These are phyloP conservation scores for Pinus tabuliformis DNA, from an alignment of 75 land plant genomes.

Conservation along the genomic window DNA sequence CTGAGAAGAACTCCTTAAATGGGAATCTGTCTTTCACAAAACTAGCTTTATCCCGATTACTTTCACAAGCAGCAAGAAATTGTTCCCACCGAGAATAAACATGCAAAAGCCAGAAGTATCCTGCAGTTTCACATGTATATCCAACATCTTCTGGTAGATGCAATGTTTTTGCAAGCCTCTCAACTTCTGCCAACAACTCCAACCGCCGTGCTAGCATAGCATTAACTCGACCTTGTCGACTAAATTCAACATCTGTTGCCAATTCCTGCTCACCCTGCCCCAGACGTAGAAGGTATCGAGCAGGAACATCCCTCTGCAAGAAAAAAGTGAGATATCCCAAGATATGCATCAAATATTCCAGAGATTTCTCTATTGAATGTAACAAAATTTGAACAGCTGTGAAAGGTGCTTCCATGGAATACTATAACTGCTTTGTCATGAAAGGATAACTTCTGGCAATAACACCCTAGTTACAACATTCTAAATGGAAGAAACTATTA, in stretches of 20 bases:
- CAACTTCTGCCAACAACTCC: conserved; percentile 90
- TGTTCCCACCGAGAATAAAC: conserved; percentile 97
- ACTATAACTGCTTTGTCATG: not conserved
- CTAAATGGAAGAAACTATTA: too few species aligned
- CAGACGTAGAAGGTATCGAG: conserved; percentile 90
- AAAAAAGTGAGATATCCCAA: not conserved
- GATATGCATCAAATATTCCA: not conserved
- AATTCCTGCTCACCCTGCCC: conserved; percentile 99
- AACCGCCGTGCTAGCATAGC: conserved; percentile 97
- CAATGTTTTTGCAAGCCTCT: conserved; percentile 86
- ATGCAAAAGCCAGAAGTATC: conserved; percentile 97
- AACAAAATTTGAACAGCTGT: not conserved
- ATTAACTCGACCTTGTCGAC: conserved; percentile 98
- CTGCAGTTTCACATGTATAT: conserved; percentile 99
- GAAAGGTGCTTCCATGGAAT: not conserved
- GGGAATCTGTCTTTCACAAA: conserved; percentile 92
- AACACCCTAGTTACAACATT: too few species aligned
- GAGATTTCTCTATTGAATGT: not conserved
- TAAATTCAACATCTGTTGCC: conserved; percentile 93
- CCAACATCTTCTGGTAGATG: conserved; percentile 92
- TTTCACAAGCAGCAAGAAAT: conserved; percentile 80
- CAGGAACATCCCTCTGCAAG: conserved; percentile 94
- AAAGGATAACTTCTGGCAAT: too few species aligned
- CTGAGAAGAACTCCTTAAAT: conserved; percentile 79
- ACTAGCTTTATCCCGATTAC: conserved; percentile 56